Evolutionary conservation across 1,284 basidiomycete species (phyloP).

Genomic region (Cerioporus squamosus): DNA sequence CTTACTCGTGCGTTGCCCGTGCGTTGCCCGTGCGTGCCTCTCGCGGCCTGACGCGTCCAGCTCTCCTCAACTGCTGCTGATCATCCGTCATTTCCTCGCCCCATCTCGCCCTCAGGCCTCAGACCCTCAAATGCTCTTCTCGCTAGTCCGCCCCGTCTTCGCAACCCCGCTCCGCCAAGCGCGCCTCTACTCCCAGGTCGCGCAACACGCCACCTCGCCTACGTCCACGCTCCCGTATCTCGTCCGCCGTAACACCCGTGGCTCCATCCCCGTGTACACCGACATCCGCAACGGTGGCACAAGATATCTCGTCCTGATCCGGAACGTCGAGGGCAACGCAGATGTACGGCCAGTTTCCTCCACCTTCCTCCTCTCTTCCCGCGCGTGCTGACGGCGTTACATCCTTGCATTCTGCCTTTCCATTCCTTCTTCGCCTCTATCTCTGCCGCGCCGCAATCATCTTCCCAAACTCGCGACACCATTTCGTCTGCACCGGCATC

Average conservation of each 20-base stretch:
- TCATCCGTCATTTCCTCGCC: neutral
- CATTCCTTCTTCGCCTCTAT: neutral
- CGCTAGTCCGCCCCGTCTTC: conserved; percentile 13
- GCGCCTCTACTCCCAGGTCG: conserved; percentile 16
- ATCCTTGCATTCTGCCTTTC: neutral
- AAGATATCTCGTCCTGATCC: conserved; percentile 51
- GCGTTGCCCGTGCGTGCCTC: no score
- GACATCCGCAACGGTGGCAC: conserved; percentile 69
- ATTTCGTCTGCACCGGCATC: neutral
- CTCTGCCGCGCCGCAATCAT: neutral
- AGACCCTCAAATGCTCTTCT: conserved; percentile 16
- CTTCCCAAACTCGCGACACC: neutral
- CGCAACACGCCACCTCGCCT: conserved; percentile 10
- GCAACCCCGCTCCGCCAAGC: conserved; percentile 7
- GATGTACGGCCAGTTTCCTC: conserved; percentile 38
- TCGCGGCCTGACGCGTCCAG: no score
- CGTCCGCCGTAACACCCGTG: conserved; percentile 64
- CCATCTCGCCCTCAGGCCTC: neutral
- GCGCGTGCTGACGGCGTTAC: conserved; percentile 10
- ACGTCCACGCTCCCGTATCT: conserved; percentile 49
- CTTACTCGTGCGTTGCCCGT: no score
- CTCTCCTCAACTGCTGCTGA: neutral
- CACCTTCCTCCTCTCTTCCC: conserved; percentile 6
- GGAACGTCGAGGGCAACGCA: conserved; percentile 51
- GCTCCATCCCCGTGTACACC: conserved; percentile 73